Evolutionary conservation across 148 eudicot species (phyloP).

Genomic region (Camellia japonica): DNA sequence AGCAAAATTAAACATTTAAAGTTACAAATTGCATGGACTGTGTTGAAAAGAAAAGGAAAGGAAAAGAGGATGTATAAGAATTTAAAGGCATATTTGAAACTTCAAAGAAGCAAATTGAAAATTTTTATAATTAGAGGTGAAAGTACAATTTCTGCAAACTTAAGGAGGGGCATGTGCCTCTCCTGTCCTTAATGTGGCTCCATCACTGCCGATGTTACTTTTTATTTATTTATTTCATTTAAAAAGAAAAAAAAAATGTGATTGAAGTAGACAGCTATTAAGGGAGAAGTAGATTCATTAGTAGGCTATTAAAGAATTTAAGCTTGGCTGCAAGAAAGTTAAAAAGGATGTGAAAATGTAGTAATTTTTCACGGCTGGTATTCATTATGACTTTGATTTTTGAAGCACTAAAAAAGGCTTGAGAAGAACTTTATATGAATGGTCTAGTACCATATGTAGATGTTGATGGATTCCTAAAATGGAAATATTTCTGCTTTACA

Average conservation of each 20-base stretch:
- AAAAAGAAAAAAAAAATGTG: not conserved
- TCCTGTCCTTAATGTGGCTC: no score
- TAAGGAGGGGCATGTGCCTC: no score
- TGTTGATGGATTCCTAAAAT: not conserved
- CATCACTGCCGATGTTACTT: no score
- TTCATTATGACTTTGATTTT: not conserved
- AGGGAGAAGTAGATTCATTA: not conserved
- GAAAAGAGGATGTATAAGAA: no score
- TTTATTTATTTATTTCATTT: not conserved
- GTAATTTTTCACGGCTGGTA: not conserved
- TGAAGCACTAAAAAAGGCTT: not conserved
- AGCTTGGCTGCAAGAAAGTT: not conserved
- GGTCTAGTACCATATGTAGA: not conserved
- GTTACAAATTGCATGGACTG: no score
- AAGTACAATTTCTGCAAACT: no score
- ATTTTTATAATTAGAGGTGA: no score
- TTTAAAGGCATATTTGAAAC: no score
- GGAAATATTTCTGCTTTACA: slow-evolving; percentile 9
- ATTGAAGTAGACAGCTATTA: not conserved
- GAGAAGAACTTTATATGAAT: not conserved
- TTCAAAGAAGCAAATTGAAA: no score
- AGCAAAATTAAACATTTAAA: no score
- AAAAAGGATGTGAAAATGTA: not conserved
- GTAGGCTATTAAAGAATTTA: not conserved
- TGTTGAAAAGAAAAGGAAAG: no score